phyloP scores from a whole-genome alignment of 2,329 filamentous ascomycete genomes.

The Penicillium brasilianum region DNA sequence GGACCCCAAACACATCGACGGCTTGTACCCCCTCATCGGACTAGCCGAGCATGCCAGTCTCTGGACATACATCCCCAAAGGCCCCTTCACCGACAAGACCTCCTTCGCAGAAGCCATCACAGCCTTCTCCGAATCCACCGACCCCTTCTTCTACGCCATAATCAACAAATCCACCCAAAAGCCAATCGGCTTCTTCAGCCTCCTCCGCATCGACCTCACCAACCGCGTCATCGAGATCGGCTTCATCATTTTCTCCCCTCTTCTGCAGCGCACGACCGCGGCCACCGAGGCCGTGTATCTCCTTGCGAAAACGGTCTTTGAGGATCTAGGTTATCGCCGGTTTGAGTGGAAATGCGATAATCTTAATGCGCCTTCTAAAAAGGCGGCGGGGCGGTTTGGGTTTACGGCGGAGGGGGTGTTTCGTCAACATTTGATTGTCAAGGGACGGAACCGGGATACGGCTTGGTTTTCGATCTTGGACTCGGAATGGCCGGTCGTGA shows the following conservation, averaged over 20 bases:
- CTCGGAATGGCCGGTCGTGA: slow-evolving; percentile 22
- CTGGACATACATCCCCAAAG: slow-evolving; percentile 46
- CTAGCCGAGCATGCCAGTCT: slow-evolving; percentile 30
- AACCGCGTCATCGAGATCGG: slow-evolving; percentile 64
- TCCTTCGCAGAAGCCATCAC: slow-evolving; percentile 36
- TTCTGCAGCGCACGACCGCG: slow-evolving; percentile 58
- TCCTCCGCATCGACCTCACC: slow-evolving; percentile 54
- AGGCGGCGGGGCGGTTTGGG: slow-evolving; percentile 61
- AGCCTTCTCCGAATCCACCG: slow-evolving; percentile 28
- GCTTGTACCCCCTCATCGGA: slow-evolving; percentile 29
- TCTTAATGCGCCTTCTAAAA: slow-evolving; percentile 58
- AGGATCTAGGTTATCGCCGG: slow-evolving; percentile 58
- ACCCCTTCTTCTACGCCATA: slow-evolving; percentile 52
- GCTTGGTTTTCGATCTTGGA: slow-evolving; percentile 30
- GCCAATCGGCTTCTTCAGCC: slow-evolving; percentile 24
- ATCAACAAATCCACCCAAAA: slow-evolving; percentile 32
- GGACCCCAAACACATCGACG: slow-evolving; percentile 23
- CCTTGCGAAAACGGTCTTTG: slow-evolving; percentile 58
- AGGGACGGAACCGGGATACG: slow-evolving; percentile 63
- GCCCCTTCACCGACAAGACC: slow-evolving; percentile 36
- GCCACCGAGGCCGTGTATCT: slow-evolving; percentile 65
- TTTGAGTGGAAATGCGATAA: slow-evolving; percentile 68
- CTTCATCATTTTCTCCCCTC: slow-evolving; percentile 56
- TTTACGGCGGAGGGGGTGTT: slow-evolving; percentile 65
- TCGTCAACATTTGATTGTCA: slow-evolving; percentile 64